Conservation (phyloP, 1,284 basidiomycete genomes). For the Leccinum angustisporum region DNA sequence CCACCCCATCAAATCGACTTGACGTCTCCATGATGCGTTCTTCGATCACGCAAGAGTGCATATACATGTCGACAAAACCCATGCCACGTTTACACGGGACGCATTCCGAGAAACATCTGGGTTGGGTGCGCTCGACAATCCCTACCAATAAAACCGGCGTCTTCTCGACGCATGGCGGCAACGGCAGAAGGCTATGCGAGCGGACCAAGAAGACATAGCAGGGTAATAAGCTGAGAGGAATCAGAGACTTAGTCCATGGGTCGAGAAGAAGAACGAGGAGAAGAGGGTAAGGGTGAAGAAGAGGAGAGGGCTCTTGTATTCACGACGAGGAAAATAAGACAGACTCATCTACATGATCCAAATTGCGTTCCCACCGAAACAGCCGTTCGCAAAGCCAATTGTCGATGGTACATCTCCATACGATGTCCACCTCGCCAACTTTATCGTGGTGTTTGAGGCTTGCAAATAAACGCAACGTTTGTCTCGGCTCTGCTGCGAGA, state of each 20-base stretch:
- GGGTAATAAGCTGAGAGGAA: too few species aligned
- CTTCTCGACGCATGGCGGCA: constrained; percentile 51
- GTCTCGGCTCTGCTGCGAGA: constrained; percentile 41
- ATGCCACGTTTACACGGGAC: constrained; percentile 45
- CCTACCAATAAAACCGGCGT: constrained; percentile 47
- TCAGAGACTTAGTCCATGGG: too few species aligned
- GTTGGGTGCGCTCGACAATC: constrained; percentile 19
- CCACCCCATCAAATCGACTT: constrained; percentile 49
- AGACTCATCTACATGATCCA: constrained; percentile 38
- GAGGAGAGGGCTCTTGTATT: too few species aligned
- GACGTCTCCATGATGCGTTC: constrained; percentile 42
- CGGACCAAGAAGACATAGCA: too few species aligned
- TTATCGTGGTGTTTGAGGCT: constrained; percentile 46
- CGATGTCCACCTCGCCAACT: constrained; percentile 53
- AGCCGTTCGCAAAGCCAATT: constrained; percentile 39
- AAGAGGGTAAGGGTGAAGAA: too few species aligned
- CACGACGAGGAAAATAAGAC: too few species aligned
- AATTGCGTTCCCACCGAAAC: constrained; percentile 34
- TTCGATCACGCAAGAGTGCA: constrained; percentile 41
- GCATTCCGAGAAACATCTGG: constrained; percentile 35
- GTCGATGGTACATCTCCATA: constrained; percentile 56
- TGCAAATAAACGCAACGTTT: constrained; percentile 51
- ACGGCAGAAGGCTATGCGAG: constrained; percentile 45
- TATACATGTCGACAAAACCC: constrained; percentile 52
- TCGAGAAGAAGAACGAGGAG: too few species aligned